Evolutionary conservation across 2,329 filamentous ascomycete species (phyloP).

Genomic region (Basipetospora sp.): DNA sequence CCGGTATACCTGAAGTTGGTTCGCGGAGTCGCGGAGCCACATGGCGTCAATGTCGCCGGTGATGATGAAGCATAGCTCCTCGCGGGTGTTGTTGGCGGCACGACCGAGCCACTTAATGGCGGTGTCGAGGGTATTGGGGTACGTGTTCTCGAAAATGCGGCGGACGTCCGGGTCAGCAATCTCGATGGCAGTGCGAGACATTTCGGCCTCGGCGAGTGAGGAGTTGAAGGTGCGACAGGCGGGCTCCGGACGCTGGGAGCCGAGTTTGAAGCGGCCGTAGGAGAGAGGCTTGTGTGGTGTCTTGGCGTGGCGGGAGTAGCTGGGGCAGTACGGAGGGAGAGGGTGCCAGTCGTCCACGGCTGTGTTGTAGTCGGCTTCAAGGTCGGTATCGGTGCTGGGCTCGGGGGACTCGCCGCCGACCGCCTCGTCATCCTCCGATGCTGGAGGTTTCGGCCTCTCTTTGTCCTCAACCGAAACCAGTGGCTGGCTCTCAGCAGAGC

Average conservation of each 20-base stretch:
- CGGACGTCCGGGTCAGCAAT: constrained; percentile 49
- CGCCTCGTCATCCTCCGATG: too few relatives aligned
- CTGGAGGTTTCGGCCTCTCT: too few relatives aligned
- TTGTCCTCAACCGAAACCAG: too few relatives aligned
- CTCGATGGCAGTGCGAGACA: constrained; percentile 19
- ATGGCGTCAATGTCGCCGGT: constrained; percentile 77
- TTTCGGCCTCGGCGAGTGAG: constrained; percentile 7
- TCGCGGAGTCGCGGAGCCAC: constrained; percentile 74
- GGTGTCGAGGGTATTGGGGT: constrained; percentile 70
- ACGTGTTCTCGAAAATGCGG: constrained; percentile 69
- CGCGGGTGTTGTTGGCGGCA: constrained; percentile 35
- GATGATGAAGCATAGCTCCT: constrained; percentile 61
- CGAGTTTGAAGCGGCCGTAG: constrained; percentile 58
- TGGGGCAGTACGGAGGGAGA: constrained; percentile 2
- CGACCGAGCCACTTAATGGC: constrained; percentile 63
- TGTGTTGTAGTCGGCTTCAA: not conserved
- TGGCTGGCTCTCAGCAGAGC: too few relatives aligned
- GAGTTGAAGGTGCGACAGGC: constrained; percentile 55
- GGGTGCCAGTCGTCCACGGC: not conserved
- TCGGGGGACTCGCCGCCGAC: too few relatives aligned
- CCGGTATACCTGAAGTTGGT: constrained; percentile 55
- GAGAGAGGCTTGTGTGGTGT: constrained; percentile 53
- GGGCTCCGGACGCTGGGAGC: constrained; percentile 62
- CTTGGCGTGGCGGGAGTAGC: constrained; percentile 7
- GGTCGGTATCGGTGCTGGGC: not conserved